Base-by-base conservation (phyloP, 2,329 filamentous ascomycete species). In the Sclerotinia sclerotiorum region DNA sequence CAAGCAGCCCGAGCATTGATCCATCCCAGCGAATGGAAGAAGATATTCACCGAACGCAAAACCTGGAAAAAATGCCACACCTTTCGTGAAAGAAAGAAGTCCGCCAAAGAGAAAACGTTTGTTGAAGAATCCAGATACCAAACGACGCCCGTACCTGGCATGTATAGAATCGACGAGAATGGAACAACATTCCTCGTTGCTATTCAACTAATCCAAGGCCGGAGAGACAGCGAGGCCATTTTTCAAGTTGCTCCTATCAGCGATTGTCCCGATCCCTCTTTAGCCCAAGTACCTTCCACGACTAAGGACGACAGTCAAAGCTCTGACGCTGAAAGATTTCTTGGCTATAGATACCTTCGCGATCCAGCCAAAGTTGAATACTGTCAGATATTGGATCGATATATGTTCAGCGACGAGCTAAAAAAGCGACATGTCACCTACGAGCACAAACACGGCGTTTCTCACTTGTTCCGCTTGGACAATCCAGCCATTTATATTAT, bases 71-170 rank as follows among this genome's bases (percentile, higher is more conserved):
- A 24, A 7, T 24, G 55, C 21, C 51, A 51, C 2, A 13, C 7
- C 7, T 21, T 39, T 15, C 39, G n/a, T 10, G 7, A 35, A 39
- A 39, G 24, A n/a, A 15, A 51, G 7, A 27, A 19, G 13, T 10
- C 7, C 10, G n/a, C n/a, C 29, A 2, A 39, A 35, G 54, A 15
- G 21, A 17, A 19, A 46, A 5, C 17, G 21, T 15, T 13, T 21
- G 19, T n/a, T 8, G 3, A 51, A 51, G n/a, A 19, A 17, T 39
- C 27, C 3, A 10, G 21, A 35, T 55, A 24, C 27, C 19, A 42
- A 17, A 51, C 58, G 4, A 46, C 63, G 5, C 73, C 72, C 13
- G 65, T 74, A n/a, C 62, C 60, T 51, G 73, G 73, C 21, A 69
- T 74, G 0, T 74, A 74, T 42, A 44, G 65, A 10, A 42, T 65